Evolutionary conservation across 352 stramenopile species (phyloP), one percentile per base, ranked within the genome.

Genomic region (Globisporangium middletonii): DNA sequence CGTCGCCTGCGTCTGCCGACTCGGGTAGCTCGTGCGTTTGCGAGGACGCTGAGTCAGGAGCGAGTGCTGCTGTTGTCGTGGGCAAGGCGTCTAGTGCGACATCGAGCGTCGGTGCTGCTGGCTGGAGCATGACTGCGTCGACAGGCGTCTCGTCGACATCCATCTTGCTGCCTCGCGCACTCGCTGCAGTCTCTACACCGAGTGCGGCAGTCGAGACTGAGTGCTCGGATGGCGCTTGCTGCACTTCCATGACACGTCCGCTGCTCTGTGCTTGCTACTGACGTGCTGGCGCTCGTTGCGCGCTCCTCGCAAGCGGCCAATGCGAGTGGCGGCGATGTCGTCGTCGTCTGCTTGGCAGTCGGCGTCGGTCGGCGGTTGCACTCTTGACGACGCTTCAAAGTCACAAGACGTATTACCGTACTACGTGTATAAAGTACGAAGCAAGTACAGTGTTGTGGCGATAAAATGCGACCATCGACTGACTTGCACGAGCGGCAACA

Each of bases 101-200:
- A 33, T 62, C 63, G 1, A 54, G 18, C 35, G 61, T 46, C 28
- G 44, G 38, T 0, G 46, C 50, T 1, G 48, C 50, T 23, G 47
- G 30, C 33, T 69, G 50, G 1, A 61, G 58, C 37, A 41, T 41
- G 8, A 30, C 52, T 23, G 52, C 52, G 1, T 45, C 50, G 9
- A 42, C 38, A 19, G 23, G 13, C 30, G 18, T n/a, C 16, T 30
- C 50, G 13, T 41, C 52, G 23, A 41, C 26, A 13, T 46, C 19
- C n/a, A 35, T 28, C 52, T 57, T 57, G 52, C 9, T 16, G 48
- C 18, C 37, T 13, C 50, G 50, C 30, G 19, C 28, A 45, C 3
- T 2, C 4, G 18, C 33, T n/a, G 50, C 30, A 42, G 50, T 18
- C 16, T 16, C 44, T 3, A 16, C 19, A 8, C 18, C 49, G 18